phyloP scores from a whole-genome alignment of 257 asterid genomes.

The Apocynum venetum region DNA sequence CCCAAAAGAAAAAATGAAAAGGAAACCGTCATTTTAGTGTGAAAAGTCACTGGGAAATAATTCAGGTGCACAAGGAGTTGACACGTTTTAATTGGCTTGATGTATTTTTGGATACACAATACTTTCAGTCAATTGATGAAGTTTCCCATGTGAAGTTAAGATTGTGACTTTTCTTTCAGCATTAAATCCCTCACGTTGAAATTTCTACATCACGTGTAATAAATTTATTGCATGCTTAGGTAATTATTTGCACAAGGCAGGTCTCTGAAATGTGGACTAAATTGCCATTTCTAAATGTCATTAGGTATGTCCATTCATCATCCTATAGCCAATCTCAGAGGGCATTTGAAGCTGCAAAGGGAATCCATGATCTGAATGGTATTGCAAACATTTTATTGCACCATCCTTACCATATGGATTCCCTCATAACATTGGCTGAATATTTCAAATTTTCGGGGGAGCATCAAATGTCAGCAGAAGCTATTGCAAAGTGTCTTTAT shows the following conservation, averaged over 20 bases:
- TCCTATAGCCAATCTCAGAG: slow-evolving; percentile 81
- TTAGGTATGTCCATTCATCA: slow-evolving; percentile 67
- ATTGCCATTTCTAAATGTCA: slow-evolving; percentile 17
- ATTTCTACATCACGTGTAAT: background rate
- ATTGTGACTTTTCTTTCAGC: background rate
- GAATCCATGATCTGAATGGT: slow-evolving; percentile 80
- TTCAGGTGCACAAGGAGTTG: background rate
- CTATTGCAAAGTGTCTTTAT: slow-evolving; percentile 71
- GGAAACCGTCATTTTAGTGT: background rate
- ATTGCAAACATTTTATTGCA: slow-evolving; percentile 63
- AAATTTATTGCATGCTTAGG: background rate
- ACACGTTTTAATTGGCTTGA: too few relatives aligned
- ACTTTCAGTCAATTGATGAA: background rate
- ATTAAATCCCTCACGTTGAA: background rate
- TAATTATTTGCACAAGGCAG: background rate
- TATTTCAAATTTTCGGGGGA: slow-evolving; percentile 90
- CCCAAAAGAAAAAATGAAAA: background rate
- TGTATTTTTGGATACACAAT: background rate
- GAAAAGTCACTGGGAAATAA: background rate
- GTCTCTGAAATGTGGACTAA: slow-evolving; percentile 6
- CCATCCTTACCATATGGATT: slow-evolving; percentile 90
- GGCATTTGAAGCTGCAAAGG: slow-evolving; percentile 86
- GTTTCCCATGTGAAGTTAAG: too few relatives aligned
- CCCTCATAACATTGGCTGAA: slow-evolving; percentile 77
- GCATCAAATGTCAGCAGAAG: slow-evolving; percentile 87